Evolutionary conservation across 129 eudicot genomes (phyloP).

Genomic region (Helianthus tuberosus): DNA sequence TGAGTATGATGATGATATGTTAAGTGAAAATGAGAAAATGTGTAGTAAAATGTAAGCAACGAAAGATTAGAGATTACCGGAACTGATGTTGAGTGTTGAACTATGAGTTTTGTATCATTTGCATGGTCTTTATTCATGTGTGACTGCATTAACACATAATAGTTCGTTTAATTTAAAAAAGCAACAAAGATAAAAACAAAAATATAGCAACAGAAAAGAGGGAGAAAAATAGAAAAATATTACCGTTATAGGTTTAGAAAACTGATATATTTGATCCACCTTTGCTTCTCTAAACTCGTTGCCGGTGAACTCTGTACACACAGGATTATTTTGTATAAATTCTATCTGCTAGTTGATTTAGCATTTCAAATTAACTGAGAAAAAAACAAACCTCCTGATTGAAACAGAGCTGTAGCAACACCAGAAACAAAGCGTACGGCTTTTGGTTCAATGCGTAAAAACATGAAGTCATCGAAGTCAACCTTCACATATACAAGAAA

Average conservation of each 20-base stretch:
- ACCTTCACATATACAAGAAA: conserved; percentile 51
- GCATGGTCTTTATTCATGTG: conserved; percentile 95
- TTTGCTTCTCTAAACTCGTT: conserved; percentile 67
- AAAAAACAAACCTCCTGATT: conserved; percentile 77
- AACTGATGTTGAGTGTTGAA: conserved; percentile 79
- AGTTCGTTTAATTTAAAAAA: background rate
- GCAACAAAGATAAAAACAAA: background rate
- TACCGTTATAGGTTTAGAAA: conserved; percentile 89
- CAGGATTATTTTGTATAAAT: background rate
- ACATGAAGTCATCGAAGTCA: conserved; percentile 92
- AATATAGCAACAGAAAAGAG: background rate
- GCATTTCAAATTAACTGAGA: background rate
- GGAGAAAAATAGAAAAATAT: background rate
- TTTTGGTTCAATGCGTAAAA: conserved; percentile 85
- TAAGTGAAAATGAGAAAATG: background rate
- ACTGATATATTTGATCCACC: conserved; percentile 93
- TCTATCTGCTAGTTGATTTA: background rate
- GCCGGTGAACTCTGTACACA: conserved; percentile 59
- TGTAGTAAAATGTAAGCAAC: background rate
- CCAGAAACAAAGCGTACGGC: conserved; percentile 76
- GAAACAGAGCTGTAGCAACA: conserved; percentile 81
- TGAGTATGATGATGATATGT: too few relatives aligned
- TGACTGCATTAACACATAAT: conserved; percentile 52
- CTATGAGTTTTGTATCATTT: conserved; percentile 86
- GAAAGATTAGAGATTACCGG: conserved; percentile 54